Evolutionary conservation across 441 rosid genomes (phyloP), one percentile per base, ranked within the genome.

Genomic region (Aleurites moluccanus): DNA sequence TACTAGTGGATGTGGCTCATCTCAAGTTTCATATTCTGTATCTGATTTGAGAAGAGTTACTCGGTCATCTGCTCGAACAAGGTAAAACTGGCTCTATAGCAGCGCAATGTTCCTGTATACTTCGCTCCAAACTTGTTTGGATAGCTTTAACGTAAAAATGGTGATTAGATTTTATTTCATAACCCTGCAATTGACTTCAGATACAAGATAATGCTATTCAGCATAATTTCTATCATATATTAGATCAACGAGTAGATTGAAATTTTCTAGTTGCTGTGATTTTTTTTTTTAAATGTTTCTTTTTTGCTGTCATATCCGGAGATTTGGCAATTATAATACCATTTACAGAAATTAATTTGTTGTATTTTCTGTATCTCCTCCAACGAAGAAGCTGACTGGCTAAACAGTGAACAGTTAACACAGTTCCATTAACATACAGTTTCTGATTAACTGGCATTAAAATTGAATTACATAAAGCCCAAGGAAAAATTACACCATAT

Each of bases 11-110:
- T 35, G 71, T 40, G 15, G 57, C 68, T 80, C 87, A 76, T 82
- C 93, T 61, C 93, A 90, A 63, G 79, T 68, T 53, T 56, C 87
- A 30, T 38, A 35, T 56, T 56, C 77, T 59, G 77, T 23, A 55
- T 56, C 86, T 66, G 74, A 45, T 65, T 30, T 13, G 40, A 88
- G 83, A 85, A 87, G 97, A 80, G 82, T 78, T 20, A 92, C 90
- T 67, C 84, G 93, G 38, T 80, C 88, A 55, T 80, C 79, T 57
- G 52, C 87, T 23, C 87, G 64, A n/a, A 70, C 28, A 68, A 83
- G 81, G 72, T 86, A 72, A 80, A 78, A 59, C n/a, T 4, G n/a
- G 25, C 53, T 38, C 30, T 55, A 1, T n/a, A 15, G 14, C 27
- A 15, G 25, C 59, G 28, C 21, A 62, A 15, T 10, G 20, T 28